Evolutionary conservation across 179 eudicot species (phyloP).

Genomic region (Corrigiola litoralis): DNA sequence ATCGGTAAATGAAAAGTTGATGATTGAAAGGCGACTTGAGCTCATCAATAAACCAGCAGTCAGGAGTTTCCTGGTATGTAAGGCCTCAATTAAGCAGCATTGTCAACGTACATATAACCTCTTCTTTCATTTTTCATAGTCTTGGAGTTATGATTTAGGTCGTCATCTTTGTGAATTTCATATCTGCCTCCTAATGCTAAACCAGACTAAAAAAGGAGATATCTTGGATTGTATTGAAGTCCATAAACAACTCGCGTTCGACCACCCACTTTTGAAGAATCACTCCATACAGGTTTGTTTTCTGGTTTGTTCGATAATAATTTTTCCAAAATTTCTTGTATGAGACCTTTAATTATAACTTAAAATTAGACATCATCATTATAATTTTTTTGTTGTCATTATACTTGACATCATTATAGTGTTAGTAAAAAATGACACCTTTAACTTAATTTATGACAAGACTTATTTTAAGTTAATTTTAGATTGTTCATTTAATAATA

Average conservation of each 20-base stretch:
- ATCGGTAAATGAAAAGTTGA: neutral
- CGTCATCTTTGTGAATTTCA: too few relatives aligned
- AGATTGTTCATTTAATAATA: too few relatives aligned
- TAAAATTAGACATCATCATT: too few relatives aligned
- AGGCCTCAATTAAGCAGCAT: neutral
- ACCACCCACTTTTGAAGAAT: slow-evolving; percentile 24
- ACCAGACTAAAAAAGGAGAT: slow-evolving; percentile 23
- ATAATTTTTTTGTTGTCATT: too few relatives aligned
- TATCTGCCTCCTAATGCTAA: neutral
- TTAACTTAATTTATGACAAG: too few relatives aligned
- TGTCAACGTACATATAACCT: neutral
- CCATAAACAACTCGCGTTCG: slow-evolving; percentile 21
- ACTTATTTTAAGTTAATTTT: too few relatives aligned
- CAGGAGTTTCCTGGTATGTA: slow-evolving; percentile 16
- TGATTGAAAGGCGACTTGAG: neutral
- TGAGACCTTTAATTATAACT: too few relatives aligned
- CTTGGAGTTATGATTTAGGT: neutral
- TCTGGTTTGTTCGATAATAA: too few relatives aligned
- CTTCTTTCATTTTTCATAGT: neutral
- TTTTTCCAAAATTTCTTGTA: too few relatives aligned
- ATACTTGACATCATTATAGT: too few relatives aligned
- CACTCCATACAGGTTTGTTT: slow-evolving; percentile 16
- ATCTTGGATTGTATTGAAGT: slow-evolving; percentile 26
- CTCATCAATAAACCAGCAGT: slow-evolving; percentile 16
- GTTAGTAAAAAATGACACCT: too few relatives aligned